Evolutionary conservation across 2,329 filamentous ascomycete species (phyloP).

Genomic region (Sporothrix phasma): DNA sequence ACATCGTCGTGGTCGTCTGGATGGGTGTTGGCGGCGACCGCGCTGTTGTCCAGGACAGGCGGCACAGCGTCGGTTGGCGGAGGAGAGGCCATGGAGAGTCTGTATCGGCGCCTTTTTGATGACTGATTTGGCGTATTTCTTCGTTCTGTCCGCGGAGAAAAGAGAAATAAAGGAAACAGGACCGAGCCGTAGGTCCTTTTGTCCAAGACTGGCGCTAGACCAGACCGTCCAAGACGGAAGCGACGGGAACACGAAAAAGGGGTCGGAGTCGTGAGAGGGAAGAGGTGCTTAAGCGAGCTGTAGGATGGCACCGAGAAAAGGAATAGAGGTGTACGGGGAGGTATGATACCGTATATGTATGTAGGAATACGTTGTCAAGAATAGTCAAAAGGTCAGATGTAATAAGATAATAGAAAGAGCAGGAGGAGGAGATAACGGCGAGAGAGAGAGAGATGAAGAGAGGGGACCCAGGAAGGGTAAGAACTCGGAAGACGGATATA

Average conservation of each 20-base stretch:
- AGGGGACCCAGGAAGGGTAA: too few species aligned
- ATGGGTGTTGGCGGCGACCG: not conserved
- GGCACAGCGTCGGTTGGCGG: not conserved
- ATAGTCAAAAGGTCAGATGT: not conserved
- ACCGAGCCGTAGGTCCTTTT: too few species aligned
- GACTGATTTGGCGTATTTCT: not conserved
- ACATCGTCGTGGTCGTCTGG: conserved; percentile 7
- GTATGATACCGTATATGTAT: not conserved
- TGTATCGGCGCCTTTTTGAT: too few species aligned
- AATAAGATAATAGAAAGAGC: not conserved
- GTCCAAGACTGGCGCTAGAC: too few species aligned
- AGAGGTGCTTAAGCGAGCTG: conserved; percentile 4
- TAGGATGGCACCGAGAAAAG: not conserved
- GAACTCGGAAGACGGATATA: not conserved
- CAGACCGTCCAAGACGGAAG: not conserved
- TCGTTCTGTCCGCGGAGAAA: not conserved
- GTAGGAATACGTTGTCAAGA: not conserved
- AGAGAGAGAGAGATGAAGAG: not conserved
- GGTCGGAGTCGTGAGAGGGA: not conserved
- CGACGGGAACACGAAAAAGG: not conserved
- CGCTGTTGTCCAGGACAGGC: not conserved
- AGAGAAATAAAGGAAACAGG: not conserved
- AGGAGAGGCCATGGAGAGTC: conserved; percentile 1
- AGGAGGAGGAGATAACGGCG: not conserved
- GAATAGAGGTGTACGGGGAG: not conserved